Conservation (phyloP, 768 basidiomycete genomes). For the Auricularia sp. region DNA sequence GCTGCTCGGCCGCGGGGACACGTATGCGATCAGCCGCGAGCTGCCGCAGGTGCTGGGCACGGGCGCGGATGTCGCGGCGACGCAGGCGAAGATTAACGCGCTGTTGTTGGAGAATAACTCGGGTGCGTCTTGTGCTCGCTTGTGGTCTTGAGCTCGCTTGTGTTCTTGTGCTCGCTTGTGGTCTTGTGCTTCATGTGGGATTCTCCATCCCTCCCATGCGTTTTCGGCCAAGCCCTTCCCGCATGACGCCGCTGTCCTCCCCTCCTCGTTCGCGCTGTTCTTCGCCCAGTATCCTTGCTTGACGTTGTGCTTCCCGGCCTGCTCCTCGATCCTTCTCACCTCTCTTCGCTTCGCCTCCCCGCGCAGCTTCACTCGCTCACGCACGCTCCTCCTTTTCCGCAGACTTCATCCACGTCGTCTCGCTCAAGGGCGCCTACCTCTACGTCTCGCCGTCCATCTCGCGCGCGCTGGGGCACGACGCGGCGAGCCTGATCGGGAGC, state of each 20-base stretch:
- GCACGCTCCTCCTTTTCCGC: constrained; percentile 21
- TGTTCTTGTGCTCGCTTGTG: constrained; percentile 1
- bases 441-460: constrained; percentile 81
- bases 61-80: neutral
- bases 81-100: neutral
- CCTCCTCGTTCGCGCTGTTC: no score
- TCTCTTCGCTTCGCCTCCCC: no score
- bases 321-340: no score
- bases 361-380: no score
- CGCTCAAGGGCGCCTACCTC: constrained; percentile 84
- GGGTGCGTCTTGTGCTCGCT: neutral
- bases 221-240: no score
- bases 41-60: neutral
- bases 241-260: no score
- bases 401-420: constrained; percentile 86
- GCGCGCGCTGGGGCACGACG: constrained; percentile 74
- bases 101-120: neutral
- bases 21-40: neutral
- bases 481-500: constrained; percentile 72
- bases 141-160: constrained; percentile 2
- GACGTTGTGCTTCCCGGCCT: no score
- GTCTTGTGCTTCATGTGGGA: no score
- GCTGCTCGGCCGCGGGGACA: neutral
- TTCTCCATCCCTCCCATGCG: no score
- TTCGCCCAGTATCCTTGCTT: no score